A percentile compares a stretch with the other conserved stretches of the same genome.
Conservation (phyloP, 1,139 yeast species). For the Debaryomyces psychrophilus region DNA sequence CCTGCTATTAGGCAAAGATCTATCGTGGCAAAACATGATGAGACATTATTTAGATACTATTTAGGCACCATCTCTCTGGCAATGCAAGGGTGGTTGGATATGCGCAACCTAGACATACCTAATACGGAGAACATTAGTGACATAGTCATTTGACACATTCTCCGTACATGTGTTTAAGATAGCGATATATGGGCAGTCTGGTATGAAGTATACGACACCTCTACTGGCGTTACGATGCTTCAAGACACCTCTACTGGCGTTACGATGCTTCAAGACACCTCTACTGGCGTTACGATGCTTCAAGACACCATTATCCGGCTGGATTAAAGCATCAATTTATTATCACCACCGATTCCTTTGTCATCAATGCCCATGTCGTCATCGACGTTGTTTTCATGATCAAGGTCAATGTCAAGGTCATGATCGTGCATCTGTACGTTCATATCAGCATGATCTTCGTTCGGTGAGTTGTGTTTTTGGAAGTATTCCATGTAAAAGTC, state of each 20-base stretch:
- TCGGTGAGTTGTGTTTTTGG: conserved; percentile 10
- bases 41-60: background rate
- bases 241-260: no score
- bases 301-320: background rate
- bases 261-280: no score
- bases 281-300: no score
- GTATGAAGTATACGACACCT: no score
- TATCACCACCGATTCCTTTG: conserved; percentile 22
- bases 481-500: conserved; percentile 22
- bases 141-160: background rate
- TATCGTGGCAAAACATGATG: background rate
- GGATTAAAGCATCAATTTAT: conserved; percentile 15
- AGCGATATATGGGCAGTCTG: no score
- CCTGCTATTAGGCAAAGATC: background rate
- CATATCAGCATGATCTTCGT: conserved; percentile 7
- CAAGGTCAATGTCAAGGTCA: background rate
- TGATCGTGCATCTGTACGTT: background rate
- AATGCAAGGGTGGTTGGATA: background rate
- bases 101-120: background rate
- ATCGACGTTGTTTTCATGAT: conserved; percentile 9
- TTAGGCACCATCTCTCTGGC: background rate
- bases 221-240: no score
- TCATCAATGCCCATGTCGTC: conserved; percentile 15
- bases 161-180: background rate
- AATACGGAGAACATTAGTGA: background rate